Evolutionary conservation across 345 rosid genomes (phyloP).

Genomic region (Zanthoxylum bungeanum): DNA sequence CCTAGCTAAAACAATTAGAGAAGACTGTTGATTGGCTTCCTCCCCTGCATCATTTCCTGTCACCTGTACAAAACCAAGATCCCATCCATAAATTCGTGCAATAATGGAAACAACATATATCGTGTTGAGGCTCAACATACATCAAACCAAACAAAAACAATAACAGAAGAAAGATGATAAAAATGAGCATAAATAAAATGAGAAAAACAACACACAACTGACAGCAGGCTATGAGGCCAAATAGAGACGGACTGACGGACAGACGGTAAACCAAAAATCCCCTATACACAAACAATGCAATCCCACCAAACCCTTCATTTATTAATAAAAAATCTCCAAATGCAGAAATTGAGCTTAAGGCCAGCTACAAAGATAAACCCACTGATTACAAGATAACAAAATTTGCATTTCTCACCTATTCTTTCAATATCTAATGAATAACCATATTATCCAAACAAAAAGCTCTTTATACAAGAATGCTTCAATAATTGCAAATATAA

Average conservation of each 20-base stretch:
- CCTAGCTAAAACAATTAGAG: constrained; percentile 50
- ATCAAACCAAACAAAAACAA: background rate
- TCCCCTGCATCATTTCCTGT: constrained; percentile 53
- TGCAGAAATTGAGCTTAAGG: background rate
- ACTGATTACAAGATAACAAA: background rate
- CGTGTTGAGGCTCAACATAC: background rate
- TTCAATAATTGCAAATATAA: background rate
- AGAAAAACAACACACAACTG: background rate
- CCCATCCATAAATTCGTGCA: background rate
- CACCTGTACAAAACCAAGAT: constrained; percentile 38
- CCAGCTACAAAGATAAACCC: background rate
- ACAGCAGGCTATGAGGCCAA: constrained; percentile 1
- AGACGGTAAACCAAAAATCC: too few relatives aligned
- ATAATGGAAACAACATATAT: background rate
- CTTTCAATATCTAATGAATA: background rate
- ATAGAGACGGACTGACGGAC: too few relatives aligned
- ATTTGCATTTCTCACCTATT: too few relatives aligned
- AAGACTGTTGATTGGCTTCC: constrained; percentile 30
- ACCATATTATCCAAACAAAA: background rate
- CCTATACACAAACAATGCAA: background rate
- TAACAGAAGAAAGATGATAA: background rate
- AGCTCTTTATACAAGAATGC: background rate
- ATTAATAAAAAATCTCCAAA: background rate
- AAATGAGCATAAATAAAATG: background rate
- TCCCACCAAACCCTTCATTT: background rate